Evolutionary conservation across 768 basidiomycete genomes (phyloP).

Genomic region (Antrodiella citrinella): DNA sequence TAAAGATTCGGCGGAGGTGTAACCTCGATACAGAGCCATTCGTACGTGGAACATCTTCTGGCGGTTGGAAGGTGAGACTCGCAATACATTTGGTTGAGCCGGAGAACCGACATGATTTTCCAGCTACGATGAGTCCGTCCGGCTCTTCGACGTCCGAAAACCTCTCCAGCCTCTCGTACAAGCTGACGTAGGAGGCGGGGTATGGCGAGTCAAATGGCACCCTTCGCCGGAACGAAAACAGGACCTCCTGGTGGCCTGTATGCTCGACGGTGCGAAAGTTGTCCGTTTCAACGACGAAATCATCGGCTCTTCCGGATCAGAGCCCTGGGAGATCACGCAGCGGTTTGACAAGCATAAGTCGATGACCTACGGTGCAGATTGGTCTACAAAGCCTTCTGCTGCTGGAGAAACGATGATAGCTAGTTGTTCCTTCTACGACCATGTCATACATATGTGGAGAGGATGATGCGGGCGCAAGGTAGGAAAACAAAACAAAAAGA

Average conservation of each 20-base stretch:
- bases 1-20: constrained; percentile 86
- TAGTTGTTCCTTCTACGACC: constrained; percentile 96
- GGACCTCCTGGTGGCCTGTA: constrained; percentile 88
- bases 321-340: constrained; percentile 33
- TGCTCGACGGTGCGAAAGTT: constrained; percentile 96
- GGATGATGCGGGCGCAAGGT: constrained; percentile 31
- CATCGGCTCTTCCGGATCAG: constrained; percentile 1
- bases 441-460: constrained; percentile 71
- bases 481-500: background rate
- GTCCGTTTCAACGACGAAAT: constrained; percentile 35
- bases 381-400: constrained; percentile 47
- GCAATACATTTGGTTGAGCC: background rate
- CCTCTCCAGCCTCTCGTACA: constrained; percentile 46
- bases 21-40: constrained; percentile 83
- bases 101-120: background rate
- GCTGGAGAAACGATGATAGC: constrained; percentile 49
- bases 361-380: constrained; percentile 89
- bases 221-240: constrained; percentile 54
- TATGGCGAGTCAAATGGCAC: constrained; percentile 97
- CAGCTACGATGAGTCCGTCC: constrained; percentile 80
- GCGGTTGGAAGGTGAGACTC: constrained; percentile 88
- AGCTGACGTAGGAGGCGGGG: constrained; percentile 80
- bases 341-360: constrained; percentile 73
- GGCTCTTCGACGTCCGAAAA: constrained; percentile 77
- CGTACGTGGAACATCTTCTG: constrained; percentile 67